A percentile compares a stretch with the other conserved stretches of the same genome.
Conservation (phyloP, 179 eudicot species). For the Camellia oleifera region DNA sequence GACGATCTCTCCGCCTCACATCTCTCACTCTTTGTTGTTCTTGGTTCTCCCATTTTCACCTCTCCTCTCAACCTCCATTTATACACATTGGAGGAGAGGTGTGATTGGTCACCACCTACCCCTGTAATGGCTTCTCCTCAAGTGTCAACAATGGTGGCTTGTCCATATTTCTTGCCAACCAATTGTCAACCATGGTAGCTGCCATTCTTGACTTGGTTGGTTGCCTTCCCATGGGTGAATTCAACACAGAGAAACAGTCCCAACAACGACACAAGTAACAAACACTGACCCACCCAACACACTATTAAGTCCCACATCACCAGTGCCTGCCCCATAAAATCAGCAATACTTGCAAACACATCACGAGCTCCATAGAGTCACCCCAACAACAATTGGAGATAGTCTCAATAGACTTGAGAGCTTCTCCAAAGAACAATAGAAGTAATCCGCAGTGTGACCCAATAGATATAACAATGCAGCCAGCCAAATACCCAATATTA, state of each 20-base stretch:
- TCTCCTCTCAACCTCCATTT: no score
- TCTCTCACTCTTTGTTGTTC: no score
- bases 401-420: conserved; percentile 56
- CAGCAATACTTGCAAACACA: conserved; percentile 85
- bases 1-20: no score
- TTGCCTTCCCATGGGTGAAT: no score
- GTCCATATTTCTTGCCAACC: no score
- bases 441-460: conserved; percentile 85
- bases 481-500: conserved; percentile 60
- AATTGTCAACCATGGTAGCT: no score
- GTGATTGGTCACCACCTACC: no score
- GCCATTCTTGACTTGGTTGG: no score
- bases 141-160: no score
- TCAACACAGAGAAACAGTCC: conserved; percentile 62
- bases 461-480: conserved; percentile 64
- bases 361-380: conserved; percentile 84
- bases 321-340: conserved; percentile 58
- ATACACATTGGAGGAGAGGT: no score
- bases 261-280: conserved; percentile 74
- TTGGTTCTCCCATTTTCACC: no score
- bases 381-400: conserved; percentile 81
- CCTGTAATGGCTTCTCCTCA: no score
- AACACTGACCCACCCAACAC: conserved; percentile 84
- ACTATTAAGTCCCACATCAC: conserved; percentile 13
- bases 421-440: conserved; percentile 78